Evolutionary conservation across 2,329 filamentous ascomycete species (phyloP).

Genomic region (Didymellaceae sp.): DNA sequence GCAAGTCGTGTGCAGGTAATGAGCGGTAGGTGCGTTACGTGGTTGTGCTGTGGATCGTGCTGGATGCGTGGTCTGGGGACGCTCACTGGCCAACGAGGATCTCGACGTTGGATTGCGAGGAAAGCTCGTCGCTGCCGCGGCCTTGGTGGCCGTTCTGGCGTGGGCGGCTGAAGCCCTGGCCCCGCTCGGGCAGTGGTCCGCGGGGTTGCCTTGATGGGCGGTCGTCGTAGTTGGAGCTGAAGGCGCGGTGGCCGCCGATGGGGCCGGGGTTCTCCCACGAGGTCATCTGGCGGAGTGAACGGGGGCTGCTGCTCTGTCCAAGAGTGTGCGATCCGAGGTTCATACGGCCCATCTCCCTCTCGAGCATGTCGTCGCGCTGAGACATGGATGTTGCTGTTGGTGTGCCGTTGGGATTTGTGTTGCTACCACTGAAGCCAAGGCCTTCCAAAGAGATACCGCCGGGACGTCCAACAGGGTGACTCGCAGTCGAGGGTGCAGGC

Average conservation of each 20-base stretch:
- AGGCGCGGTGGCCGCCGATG: slow-evolving; percentile 69
- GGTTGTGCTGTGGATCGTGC: slow-evolving; percentile 16
- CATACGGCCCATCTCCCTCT: slow-evolving; percentile 68
- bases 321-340: slow-evolving; percentile 57
- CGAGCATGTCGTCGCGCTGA: slow-evolving; percentile 65
- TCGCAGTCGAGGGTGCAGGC: slow-evolving; percentile 86
- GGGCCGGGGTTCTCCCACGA: slow-evolving; percentile 67
- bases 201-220: slow-evolving; percentile 67
- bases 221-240: slow-evolving; percentile 67
- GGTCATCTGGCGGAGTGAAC: slow-evolving; percentile 65
- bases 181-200: slow-evolving; percentile 66
- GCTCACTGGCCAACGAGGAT: slow-evolving; percentile 67
- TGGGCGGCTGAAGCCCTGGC: slow-evolving; percentile 61
- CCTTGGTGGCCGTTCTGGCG: slow-evolving; percentile 68
- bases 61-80: slow-evolving; percentile 13
- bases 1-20: slow-evolving; percentile 28
- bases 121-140: slow-evolving; percentile 69
- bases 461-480: slow-evolving; percentile 74
- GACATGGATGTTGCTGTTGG: slow-evolving; percentile 60
- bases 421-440: slow-evolving; percentile 60
- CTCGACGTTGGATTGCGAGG: slow-evolving; percentile 65
- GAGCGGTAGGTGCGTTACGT: slow-evolving; percentile 29
- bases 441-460: slow-evolving; percentile 59
- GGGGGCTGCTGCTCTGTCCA: slow-evolving; percentile 60
- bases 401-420: slow-evolving; percentile 71